Evolutionary conservation across 352 stramenopile species (phyloP), one percentile per base, ranked within the genome.

Genomic region (Globisporangium iwayamae): DNA sequence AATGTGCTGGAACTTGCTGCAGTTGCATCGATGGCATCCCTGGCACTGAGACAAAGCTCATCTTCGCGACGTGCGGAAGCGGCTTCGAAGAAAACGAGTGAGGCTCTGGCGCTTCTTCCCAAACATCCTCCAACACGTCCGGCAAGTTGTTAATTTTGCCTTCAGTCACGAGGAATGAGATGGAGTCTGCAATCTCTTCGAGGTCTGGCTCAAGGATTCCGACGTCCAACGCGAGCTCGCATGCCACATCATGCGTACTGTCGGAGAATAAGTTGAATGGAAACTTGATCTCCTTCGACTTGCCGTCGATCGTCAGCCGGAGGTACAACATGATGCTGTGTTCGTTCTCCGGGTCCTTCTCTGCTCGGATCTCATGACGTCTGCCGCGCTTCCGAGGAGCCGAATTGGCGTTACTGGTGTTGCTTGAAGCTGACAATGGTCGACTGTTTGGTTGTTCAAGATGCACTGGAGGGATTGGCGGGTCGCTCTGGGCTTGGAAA

Each of bases 251-350:
- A 59, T 98, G 87, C 16, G 92, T 85, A 70, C 93, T 96, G 73
- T 98, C 94, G 36, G 94, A 87, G 25, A 98, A 96, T 51, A 98
- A 74, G 71, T 98, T 95, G 82, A 98, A 98, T 16, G 93, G 87
- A 77, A 98, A 98, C 81, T 98, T 96, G 62, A 98, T 97, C 62
- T 97, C 96, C 73, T 98, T 96, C n/a, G 90, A 97, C 72, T 97
- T 95, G 70, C 90, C 86, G 66, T 94, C 83, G 41, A 94, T 86
- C 64, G 85, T 89, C 63, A 94, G 87, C n/a, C 86, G 90, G 43
- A 98, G 74, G 56, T 94, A 97, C 51, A 98, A 53, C 60, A 92
- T 57, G 39, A 94, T 91, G 43, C 83, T 93, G 74, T 93, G 87
- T 28, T 87, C 76, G 63, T 87, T 91, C 53, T 91, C 82, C 1